Evolutionary conservation across 495 filamentous ascomycete genomes (phyloP), one percentile per base, ranked within the genome.

Genomic region (Aspergillus cavernicola): DNA sequence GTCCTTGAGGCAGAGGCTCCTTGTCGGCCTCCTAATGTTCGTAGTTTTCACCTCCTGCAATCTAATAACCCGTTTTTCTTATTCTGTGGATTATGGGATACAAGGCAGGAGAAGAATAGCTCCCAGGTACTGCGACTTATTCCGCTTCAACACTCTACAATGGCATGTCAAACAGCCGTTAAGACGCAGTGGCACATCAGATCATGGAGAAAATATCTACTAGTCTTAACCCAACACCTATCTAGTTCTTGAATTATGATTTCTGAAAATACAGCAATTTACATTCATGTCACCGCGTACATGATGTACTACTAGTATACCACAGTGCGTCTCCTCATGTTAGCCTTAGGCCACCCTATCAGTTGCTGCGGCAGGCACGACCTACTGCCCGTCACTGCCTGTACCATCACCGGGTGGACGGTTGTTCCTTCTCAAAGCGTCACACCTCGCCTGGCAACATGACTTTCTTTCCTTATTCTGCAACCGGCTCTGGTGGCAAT

Each of bases 51-150:
- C 68, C 84, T 87, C 85, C 80, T 79, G 80, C 79, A 73, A 85
- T 87, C 85, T 87, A 86, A 86, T 86, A 85, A 74, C 85, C 81
- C 81, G 63, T 76, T 69, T 59, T 58, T 61, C 64, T 62, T 62
- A 40, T 29, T 57, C 65, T 52, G 70, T 84, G 77, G 70, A 73
- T 66, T 65, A 60, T 68, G 83, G 80, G 85, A 86, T 87, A 89
- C 83, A 88, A 86, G 74, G 80, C 78, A 75, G 79, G 84, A 86
- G 85, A 70, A 88, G 63, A 87, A 35, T 36, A 68, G 82, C 49
- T 43, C n/a, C 18, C 31, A 45, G 53, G 61, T 68, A 72, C 58
- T 66, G 67, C 65, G 67, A 67, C 70, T 75, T 71, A 70, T 74
- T 73, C 73, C 67, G 73, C 73, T 75, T 76, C 71, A 73, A 59